phyloP scores from a whole-genome alignment of 2,329 filamentous ascomycete genomes.

The Pseudogymnoascus sp. region DNA sequence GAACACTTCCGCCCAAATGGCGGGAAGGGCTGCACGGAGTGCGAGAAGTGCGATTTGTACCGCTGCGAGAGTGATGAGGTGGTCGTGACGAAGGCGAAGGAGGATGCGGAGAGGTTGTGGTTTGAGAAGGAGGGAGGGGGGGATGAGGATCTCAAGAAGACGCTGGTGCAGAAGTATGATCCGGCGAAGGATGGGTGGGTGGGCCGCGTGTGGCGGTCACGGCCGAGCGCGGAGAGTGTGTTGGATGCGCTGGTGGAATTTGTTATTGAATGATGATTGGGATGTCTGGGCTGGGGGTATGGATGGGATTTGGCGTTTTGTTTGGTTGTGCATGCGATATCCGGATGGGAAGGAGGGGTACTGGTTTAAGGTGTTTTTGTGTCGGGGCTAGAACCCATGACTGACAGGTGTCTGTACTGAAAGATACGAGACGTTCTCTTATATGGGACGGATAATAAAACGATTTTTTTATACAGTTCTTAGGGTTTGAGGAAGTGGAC shows the following conservation, averaged over 20 bases:
- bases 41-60: conserved; percentile 71
- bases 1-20: conserved; percentile 85
- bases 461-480: not conserved
- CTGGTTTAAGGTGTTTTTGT: not conserved
- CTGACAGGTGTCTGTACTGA: not conserved
- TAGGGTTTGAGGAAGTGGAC: not conserved
- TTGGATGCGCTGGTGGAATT: conserved; percentile 30
- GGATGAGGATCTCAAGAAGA: conserved; percentile 51
- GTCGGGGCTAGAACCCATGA: not conserved
- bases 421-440: not conserved
- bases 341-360: not conserved
- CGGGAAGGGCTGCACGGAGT: conserved; percentile 69
- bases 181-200: conserved; percentile 23
- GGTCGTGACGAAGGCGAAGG: conserved; percentile 61
- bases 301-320: conserved; percentile 7
- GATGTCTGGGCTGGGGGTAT: not conserved
- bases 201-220: conserved; percentile 22
- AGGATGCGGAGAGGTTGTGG: conserved; percentile 68
- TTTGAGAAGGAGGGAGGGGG: conserved; percentile 55
- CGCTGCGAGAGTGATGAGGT: conserved; percentile 66
- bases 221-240: conserved; percentile 26
- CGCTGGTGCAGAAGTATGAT: conserved; percentile 45
- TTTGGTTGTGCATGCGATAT: conserved; percentile 12
- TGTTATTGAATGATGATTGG: conserved; percentile 27
- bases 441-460: not conserved